Evolutionary conservation across 164 flowering plant genomes (phyloP), one percentile per base, ranked within the genome.

Genomic region (Annona cherimola): DNA sequence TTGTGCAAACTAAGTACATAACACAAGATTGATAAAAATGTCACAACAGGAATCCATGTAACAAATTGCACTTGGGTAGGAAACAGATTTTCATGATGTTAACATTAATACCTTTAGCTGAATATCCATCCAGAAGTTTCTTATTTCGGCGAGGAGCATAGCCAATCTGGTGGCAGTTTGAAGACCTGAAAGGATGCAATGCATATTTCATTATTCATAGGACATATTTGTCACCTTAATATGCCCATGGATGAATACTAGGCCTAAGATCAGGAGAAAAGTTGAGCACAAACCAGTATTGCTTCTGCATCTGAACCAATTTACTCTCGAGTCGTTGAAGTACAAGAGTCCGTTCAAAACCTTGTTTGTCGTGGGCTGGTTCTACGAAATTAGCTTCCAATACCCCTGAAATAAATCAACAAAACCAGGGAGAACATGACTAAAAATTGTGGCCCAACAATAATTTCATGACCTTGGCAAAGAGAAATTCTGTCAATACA

Each of bases 301-400:
- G 77, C 69, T 87, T 93, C 73, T 95, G 99, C 88, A 95, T 84
- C 42, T 87, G 84, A 50, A 84, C 59, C 62, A 95, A 70, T 45
- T 83, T 75, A 66, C 82, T 68, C 81, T 93, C 97, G 39, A 96
- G 96, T 72, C 97, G 86, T 69, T 94, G 75, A 73, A 93, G 94
- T 70, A 90, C 96, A 41, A 82, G 87, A 9, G 99, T 96, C 9
- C 97, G 91, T 83, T 96, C 99, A 89, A 96, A 96, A 1, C 97
- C 97, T 73, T 96, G 99, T 76, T 93, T 96, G 80, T 96, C 98
- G 83, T 96, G 99, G 72, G 99, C 99, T 69, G 99, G 99, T 76
- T 96, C 98, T 61, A 93, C 93, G 85, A 96, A 96, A 79, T 96
- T 90, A 46, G 99, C 97, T 80, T 96, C 99, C 84, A 96, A 78